Conservation (phyloP, 129 eudicot species). For the Glebionis coronaria region DNA sequence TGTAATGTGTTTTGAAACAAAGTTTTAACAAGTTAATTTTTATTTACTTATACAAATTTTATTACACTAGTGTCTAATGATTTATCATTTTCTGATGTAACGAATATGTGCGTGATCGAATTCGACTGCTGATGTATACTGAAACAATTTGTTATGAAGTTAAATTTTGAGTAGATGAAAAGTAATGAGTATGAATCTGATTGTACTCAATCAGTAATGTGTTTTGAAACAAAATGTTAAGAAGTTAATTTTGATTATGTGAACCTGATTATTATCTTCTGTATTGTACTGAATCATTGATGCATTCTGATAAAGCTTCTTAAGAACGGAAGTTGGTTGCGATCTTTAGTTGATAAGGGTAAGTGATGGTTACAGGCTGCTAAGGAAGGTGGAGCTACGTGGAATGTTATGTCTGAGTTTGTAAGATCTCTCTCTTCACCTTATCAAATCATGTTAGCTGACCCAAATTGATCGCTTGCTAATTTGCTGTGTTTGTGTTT, state of each 20-base stretch:
- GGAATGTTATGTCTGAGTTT: slow-evolving; percentile 43
- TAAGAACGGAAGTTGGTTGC: background rate
- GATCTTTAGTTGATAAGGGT: slow-evolving; percentile 9
- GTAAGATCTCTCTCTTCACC: slow-evolving; percentile 38
- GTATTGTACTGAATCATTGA: background rate
- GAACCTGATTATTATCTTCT: background rate
- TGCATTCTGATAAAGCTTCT: background rate
- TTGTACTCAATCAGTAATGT: no score
- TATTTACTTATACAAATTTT: no score
- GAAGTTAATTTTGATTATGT: background rate
- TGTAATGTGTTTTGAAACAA: background rate
- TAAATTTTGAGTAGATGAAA: no score
- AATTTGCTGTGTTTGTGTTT: background rate
- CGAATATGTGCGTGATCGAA: no score
- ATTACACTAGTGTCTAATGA: no score
- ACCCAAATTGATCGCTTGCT: background rate
- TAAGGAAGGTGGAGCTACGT: slow-evolving; percentile 29
- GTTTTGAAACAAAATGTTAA: no score
- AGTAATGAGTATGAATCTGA: no score
- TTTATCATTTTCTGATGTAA: no score
- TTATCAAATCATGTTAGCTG: background rate
- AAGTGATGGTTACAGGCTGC: slow-evolving; percentile 14
- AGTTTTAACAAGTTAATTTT: slow-evolving; percentile 1
- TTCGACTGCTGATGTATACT: no score
- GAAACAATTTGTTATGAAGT: no score